These are phyloP conservation scores for Gynochthodes officinalis DNA, from an alignment of 257 asterid species.

Conservation along the genomic window DNA sequence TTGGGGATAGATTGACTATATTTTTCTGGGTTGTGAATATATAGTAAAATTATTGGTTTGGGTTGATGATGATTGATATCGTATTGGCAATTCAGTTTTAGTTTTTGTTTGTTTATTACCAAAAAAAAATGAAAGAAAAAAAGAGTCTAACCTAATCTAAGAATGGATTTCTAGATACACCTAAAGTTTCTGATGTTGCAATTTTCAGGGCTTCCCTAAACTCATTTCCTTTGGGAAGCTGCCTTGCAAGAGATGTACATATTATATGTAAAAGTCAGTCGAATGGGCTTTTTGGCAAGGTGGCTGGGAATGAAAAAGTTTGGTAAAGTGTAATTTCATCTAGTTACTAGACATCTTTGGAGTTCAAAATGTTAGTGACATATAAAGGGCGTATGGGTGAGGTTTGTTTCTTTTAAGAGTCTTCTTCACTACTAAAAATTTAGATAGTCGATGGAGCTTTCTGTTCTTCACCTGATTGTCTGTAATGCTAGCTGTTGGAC, in stretches of 20 bases:
- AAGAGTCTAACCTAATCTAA: too few species aligned
- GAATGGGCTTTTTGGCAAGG: neutral
- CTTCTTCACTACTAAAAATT: neutral
- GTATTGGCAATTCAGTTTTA: too few species aligned
- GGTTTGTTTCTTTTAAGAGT: neutral
- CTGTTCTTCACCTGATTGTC: too few species aligned
- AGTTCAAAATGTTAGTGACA: neutral
- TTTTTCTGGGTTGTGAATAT: too few species aligned
- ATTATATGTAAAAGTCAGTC: neutral
- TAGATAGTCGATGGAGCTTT: too few species aligned
- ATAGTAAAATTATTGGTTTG: too few species aligned
- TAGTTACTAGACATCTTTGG: neutral
- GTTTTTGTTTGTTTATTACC: too few species aligned
- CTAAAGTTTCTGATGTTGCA: neutral
- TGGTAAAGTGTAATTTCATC: neutral
- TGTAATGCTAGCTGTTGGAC: too few species aligned
- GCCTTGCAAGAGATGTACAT: neutral
- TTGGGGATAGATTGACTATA: too few species aligned
- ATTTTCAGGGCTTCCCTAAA: neutral
- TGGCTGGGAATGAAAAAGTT: neutral
- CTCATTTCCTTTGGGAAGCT: neutral
- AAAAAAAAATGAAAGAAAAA: too few species aligned
- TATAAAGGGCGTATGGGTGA: neutral
- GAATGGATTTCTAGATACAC: too few species aligned
- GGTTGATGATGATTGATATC: slow-evolving; percentile 23